Conservation (phyloP, 192 early-diverging fungal genomes). For the Globomyces pollinis-pini region DNA sequence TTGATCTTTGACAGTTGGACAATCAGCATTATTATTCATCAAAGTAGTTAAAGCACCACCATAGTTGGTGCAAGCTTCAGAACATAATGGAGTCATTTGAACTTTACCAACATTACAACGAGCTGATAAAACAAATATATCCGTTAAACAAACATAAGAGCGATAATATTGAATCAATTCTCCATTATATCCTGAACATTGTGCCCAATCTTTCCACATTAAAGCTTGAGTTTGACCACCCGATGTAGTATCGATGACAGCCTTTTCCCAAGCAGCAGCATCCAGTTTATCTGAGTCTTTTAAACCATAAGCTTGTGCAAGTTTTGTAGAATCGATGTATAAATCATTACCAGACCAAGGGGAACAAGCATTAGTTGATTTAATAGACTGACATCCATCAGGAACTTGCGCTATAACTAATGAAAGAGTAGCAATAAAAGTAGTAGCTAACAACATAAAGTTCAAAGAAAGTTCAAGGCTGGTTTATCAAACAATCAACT, state of each 20-base stretch:
- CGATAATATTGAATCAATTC: conserved; percentile 37
- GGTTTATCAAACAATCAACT: no score
- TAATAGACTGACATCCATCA: no score
- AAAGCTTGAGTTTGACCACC: conserved; percentile 25
- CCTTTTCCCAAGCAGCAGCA: conserved; percentile 28
- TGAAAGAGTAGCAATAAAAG: no score
- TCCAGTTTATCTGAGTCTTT: not conserved
- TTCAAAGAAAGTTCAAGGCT: no score
- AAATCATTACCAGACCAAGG: conserved; percentile 36
- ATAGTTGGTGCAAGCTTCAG: conserved; percentile 25
- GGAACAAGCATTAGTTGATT: conserved; percentile 24
- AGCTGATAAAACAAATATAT: conserved; percentile 32
- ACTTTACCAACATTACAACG: conserved; percentile 26
- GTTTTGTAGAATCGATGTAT: conserved; percentile 37
- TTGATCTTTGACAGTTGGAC: not conserved
- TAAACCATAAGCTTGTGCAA: conserved; percentile 28
- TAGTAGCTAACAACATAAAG: no score
- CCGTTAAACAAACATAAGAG: conserved; percentile 38
- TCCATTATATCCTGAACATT: conserved; percentile 35
- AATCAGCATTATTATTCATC: not conserved
- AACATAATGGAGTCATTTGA: conserved; percentile 12
- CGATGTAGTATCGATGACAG: conserved; percentile 19
- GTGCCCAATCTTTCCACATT: conserved; percentile 32
- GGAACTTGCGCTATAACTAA: no score
- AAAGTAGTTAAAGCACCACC: conserved; percentile 17